Evolutionary conservation across 768 basidiomycete species (phyloP), one percentile per base, ranked within the genome.

Genomic region (Trametes coccinea): DNA sequence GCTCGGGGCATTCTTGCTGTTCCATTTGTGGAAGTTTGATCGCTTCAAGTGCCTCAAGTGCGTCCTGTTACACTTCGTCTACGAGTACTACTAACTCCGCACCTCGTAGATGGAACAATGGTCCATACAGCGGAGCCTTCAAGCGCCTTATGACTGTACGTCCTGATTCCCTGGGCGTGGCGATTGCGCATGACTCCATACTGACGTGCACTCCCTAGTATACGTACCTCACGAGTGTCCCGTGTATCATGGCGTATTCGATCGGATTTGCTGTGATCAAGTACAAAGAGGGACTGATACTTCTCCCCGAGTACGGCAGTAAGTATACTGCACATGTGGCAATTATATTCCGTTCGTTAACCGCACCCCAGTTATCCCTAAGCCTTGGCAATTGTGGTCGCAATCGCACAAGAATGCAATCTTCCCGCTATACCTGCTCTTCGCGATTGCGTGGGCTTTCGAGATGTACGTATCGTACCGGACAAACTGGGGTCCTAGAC

Each of bases 131-230:
- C 14, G 89, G 89, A n/a, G 82, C 88, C 3, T 93, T 93, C 76
- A 93, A 91, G 73, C 84, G 92, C 30, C 69, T 93, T 70, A 93
- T 93, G 92, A 93, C 89, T 40, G 90, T 92, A 61, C 57, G 84
- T 72, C n/a, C 22, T n/a, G 10, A 4, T 34, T 7, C n/a, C 34
- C 41, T 53, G 10, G 22, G 22, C 22, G 22, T 22, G 22, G 22
- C 22, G 22, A 22, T 22, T 22, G 22, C 22, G 22, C 22, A 22
- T 22, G 22, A 37, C 34, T 11, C 11, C 34, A 5, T 50, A 43
- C 5, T 58, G 30, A 58, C 46, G 13, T 50, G 14, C 8, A 13
- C 29, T 56, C 22, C 30, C 34, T 63, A 92, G 89, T 92, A 92
- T 71, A 83, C 88, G 2, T 92, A 92, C 68, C 69, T 91, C 27